These are phyloP conservation scores for Corymbia maculata DNA, from an alignment of 345 rosid genomes.

Conservation along the genomic window DNA sequence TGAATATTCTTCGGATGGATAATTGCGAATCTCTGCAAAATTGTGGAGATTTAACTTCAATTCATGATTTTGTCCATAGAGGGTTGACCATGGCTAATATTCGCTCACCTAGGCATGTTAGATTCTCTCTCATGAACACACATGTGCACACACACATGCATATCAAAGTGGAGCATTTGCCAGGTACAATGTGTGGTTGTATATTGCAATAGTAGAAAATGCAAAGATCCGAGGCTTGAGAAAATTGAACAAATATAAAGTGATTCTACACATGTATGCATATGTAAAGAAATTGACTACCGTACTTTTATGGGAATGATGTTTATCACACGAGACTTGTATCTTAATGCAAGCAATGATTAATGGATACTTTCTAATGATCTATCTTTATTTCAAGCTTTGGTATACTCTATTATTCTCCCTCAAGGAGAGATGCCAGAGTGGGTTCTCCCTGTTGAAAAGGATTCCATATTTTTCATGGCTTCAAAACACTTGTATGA, in stretches of 20 bases:
- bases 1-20: accelerated
- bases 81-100: neutral
- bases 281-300: neutral
- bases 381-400: neutral
- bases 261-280: neutral
- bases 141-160: neutral
- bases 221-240: neutral
- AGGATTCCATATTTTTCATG: neutral
- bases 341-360: neutral
- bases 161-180: neutral
- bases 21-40: neutral
- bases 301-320: neutral
- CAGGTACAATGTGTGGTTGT: accelerated
- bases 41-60: neutral
- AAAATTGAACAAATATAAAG: neutral
- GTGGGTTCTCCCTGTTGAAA: neutral
- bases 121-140: neutral
- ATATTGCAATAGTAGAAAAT: neutral
- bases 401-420: accelerated
- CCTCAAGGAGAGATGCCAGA: neutral
- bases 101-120: accelerated
- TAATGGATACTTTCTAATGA: neutral
- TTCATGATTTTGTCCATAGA: neutral
- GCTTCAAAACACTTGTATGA: neutral
- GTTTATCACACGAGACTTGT: neutral